These are phyloP conservation scores for Teratosphaeria zuluensis DNA, from an alignment of 2,329 filamentous ascomycete species.

Conservation along the genomic window DNA sequence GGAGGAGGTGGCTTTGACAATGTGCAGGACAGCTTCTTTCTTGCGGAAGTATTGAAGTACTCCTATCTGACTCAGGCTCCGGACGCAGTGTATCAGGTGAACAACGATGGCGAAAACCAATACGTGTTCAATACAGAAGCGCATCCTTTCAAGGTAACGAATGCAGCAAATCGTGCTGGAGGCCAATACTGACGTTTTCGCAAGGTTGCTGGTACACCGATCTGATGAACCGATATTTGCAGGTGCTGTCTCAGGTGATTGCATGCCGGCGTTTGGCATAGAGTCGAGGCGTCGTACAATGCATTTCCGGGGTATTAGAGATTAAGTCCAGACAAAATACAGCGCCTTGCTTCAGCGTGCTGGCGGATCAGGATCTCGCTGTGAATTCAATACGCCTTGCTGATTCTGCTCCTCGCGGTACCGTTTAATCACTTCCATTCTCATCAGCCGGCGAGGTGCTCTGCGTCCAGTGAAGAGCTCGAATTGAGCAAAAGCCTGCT, in stretches of 20 bases:
- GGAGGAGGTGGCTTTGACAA: slow-evolving; percentile 55
- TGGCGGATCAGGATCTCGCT: slow-evolving; percentile 1
- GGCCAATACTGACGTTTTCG: not conserved
- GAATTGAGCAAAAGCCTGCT: slow-evolving; percentile 74
- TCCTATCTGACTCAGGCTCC: not conserved
- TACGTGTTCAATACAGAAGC: slow-evolving; percentile 38
- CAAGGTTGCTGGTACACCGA: slow-evolving; percentile 1
- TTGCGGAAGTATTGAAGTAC: slow-evolving; percentile 83
- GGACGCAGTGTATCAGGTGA: not conserved
- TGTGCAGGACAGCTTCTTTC: slow-evolving; percentile 79
- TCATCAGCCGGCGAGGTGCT: slow-evolving; percentile 62
- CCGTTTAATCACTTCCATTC: slow-evolving; percentile 46
- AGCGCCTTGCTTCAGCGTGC: not conserved
- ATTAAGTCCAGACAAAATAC: not conserved
- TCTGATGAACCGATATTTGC: not conserved
- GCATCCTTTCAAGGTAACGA: slow-evolving; percentile 2
- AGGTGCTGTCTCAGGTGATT: not conserved
- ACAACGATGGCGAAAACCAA: not conserved
- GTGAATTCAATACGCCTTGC: not conserved
- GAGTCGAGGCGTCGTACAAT: not conserved
- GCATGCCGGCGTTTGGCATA: not conserved
- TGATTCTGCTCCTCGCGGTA: slow-evolving; percentile 15
- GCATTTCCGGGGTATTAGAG: not conserved
- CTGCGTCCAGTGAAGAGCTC: slow-evolving; percentile 68
- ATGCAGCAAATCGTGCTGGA: not conserved